Percentiles rank a stretch among this genome's conserved stretches.
Conservation (phyloP, 1,284 basidiomycete genomes). For the Cutaneotrichosporon daszewskae region DNA sequence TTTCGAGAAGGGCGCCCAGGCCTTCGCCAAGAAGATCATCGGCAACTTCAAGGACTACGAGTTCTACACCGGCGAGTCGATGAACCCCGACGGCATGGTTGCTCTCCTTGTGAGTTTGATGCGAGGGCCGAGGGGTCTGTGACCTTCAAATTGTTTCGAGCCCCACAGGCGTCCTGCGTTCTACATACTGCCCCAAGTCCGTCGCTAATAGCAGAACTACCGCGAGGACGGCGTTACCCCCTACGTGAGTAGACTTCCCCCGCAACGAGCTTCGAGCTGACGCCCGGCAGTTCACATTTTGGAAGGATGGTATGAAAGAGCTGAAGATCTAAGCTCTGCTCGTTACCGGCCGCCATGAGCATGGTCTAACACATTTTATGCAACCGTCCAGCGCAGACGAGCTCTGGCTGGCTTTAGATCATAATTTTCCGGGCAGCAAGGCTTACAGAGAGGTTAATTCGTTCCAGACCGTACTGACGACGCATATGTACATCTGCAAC, state of each 20-base stretch:
- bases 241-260: constrained; percentile 17
- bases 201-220: constrained; percentile 44
- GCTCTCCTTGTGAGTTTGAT: constrained; percentile 58
- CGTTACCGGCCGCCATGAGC: not conserved
- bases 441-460: not conserved
- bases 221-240: constrained; percentile 57
- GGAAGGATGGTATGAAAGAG: constrained; percentile 83
- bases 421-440: not conserved
- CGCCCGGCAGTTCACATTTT: constrained; percentile 62
- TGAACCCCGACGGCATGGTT: constrained; percentile 86
- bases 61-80: constrained; percentile 73
- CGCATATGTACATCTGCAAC: too few species aligned
- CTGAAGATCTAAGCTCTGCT: constrained; percentile 28
- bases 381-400: too few species aligned
- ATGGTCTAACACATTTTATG: not conserved
- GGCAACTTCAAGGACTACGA: constrained; percentile 69
- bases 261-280: too few species aligned
- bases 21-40: constrained; percentile 81
- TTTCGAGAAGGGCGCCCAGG: constrained; percentile 78
- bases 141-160: not conserved
- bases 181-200: not conserved
- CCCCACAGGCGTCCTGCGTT: not conserved
- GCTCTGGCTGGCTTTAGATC: too few species aligned
- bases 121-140: not conserved
- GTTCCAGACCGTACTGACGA: not conserved